Percentiles rank a stretch among this genome's conserved stretches.
Conservation (phyloP, 306 rosid species). For the Trichosanthes cucumerina region DNA sequence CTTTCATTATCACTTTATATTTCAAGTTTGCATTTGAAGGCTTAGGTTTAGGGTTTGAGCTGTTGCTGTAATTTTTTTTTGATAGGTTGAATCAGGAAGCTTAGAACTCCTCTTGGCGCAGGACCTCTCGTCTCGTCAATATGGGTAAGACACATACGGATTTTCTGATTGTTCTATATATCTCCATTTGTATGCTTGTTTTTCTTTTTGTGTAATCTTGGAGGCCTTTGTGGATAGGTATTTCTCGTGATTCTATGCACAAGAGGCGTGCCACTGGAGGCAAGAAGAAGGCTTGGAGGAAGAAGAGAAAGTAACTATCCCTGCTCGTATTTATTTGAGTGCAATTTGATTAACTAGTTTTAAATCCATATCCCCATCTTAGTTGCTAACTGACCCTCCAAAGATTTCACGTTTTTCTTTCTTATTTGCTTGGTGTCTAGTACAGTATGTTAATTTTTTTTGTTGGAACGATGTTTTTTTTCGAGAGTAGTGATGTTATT, state of each 20-base stretch:
- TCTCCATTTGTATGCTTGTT: not conserved
- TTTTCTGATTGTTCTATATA: not conserved
- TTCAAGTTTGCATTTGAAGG: not conserved
- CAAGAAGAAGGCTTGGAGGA: constrained; percentile 11
- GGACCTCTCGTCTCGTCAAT: not conserved
- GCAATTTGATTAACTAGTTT: not conserved
- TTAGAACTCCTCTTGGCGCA: not conserved
- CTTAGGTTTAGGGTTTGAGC: not conserved
- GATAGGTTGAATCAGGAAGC: not conserved
- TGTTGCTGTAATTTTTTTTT: not conserved
- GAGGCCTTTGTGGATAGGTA: not conserved
- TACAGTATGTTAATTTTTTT: not conserved
- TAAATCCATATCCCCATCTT: not conserved
- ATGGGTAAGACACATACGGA: not conserved
- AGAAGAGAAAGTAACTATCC: constrained; percentile 5
- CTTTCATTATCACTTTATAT: not conserved
- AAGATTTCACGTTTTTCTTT: not conserved
- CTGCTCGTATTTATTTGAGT: not conserved
- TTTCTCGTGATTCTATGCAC: constrained; percentile 13
- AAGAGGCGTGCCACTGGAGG: constrained; percentile 9
- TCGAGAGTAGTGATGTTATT: not conserved
- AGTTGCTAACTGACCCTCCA: not conserved
- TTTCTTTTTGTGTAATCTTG: not conserved
- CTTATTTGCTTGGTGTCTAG: not conserved
- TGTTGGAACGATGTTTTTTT: not conserved